Evolutionary conservation across 1,284 basidiomycete genomes (phyloP), one percentile per base, ranked within the genome.

Genomic region (Fomitopsis schrenkii): DNA sequence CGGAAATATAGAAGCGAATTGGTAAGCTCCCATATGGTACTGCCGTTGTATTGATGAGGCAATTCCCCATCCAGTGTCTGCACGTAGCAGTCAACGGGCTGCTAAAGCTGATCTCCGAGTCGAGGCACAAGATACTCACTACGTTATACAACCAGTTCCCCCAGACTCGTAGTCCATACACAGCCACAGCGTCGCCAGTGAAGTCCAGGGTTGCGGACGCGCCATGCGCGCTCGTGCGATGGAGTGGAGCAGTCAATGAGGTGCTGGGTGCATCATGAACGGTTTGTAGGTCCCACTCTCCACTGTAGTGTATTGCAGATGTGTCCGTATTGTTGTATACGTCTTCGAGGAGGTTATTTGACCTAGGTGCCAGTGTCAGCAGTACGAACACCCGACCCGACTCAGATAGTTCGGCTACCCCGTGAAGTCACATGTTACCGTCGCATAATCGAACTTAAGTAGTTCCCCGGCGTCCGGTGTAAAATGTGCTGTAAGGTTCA

Each of bases 21-120:
- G 26, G 70, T 70, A 45, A 77, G 66, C 5, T 70, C 63, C 71
- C 72, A 76, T 58, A 67, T 63, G 1, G 75, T 74, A 48, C 67
- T 73, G 26, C 69, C 73, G 56, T 76, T 75, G 59, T 68, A 74
- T 8, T 57, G 50, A 9, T 14, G 38, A 8, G 6, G 38, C 38
- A 36, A 36, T 36, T 40, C 38, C 5, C 14, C 14, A 8, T 40
- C 38, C 12, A 40, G 1, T 8, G 38, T 40, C 38, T 40, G 2
- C 35, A 12, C 35, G 35, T 22, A 36, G 7, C 7, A 36, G 7
- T 36, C 35, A 36, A 12, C 35, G 6, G 7, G 35, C 35, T 36
- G 35, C 35, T 7, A 12, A 2, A 36, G 35, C 10, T 12, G 22
- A 22, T 22, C 22, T 22, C 22, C 22, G 22, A 36, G 6, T 36